phyloP scores from a whole-genome alignment of 352 stramenopile species.

The Elongisporangium anandrum region DNA sequence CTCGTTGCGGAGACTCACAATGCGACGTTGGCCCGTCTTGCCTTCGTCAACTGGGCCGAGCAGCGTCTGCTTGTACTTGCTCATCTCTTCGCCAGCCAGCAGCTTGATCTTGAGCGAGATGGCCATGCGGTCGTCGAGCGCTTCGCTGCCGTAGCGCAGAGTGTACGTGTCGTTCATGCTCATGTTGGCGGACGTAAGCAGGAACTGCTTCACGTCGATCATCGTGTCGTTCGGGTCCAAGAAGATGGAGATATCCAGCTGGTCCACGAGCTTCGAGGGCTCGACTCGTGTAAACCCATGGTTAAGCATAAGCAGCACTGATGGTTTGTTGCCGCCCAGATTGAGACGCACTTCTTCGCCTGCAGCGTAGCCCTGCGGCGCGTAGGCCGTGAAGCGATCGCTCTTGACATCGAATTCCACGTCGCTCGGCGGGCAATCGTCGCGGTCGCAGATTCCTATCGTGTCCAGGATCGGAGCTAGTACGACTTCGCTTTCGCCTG shows the following conservation, averaged over 20 bases:
- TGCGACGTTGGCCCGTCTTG: conserved; percentile 5
- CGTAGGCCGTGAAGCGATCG: conserved; percentile 30
- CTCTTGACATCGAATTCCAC: conserved; percentile 20
- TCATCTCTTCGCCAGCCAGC: conserved; percentile 23
- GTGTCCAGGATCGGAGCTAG: conserved; percentile 34
- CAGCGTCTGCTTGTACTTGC: conserved; percentile 23
- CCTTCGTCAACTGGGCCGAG: conserved; percentile 7
- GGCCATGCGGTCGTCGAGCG: conserved; percentile 11
- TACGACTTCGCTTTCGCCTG: conserved; percentile 23
- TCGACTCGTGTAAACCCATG: conserved; percentile 25
- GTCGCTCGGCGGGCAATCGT: conserved; percentile 18
- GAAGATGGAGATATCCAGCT: conserved; percentile 39
- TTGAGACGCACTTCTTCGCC: conserved; percentile 28
- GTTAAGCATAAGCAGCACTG: conserved; percentile 42
- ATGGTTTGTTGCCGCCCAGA: conserved; percentile 24
- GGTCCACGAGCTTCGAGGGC: conserved; percentile 22
- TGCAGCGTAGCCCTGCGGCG: conserved; percentile 15
- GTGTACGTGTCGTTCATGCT: conserved; percentile 38
- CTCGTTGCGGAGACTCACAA: conserved; percentile 45
- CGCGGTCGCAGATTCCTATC: conserved; percentile 31
- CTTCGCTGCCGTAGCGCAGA: conserved; percentile 15
- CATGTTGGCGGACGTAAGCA: conserved; percentile 30
- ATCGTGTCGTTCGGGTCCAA: conserved; percentile 32
- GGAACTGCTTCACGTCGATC: conserved; percentile 29
- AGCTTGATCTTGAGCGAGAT: conserved; percentile 48